Base-by-base conservation (phyloP, 192 early-diverging fungal genomes). In the Rhizophagus sp. region DNA sequence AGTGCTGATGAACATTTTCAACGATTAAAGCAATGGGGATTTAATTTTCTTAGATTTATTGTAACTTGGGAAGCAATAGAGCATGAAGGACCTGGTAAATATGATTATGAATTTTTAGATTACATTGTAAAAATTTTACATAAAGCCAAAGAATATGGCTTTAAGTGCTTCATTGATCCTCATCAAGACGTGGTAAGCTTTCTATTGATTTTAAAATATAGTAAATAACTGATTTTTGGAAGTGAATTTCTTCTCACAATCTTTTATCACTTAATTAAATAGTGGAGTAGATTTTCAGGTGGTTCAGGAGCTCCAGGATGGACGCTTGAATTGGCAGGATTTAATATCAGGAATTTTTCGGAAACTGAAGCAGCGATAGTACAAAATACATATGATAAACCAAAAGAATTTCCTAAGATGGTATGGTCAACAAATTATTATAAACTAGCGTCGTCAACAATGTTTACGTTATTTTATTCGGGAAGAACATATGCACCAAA, bases 351-450 rank as follows among this genome's bases (percentile, higher is more conserved):
- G 52, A 84, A 90, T 65, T 96, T 96, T 76, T 91, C 93, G 80
- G 82, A 83, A 7, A 91, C 92, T 33, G 94, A 92, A 6, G 93
- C 94, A 4, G 94, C 94, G 4, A 91, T 93, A 81, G 89, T 95
- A n/a, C 94, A 96, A 73, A 92, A 93, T 65, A 87, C 89, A 3
- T 87, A 88, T 77, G 70, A 83, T 24, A 57, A 81, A 19, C 82
- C 82, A 27, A 80, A 80, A 74, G 80, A 66, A 25, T 62, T 19
- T 61, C 82, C 63, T 82, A 22, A 86, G 33, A 89, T 90, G 88
- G 87, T 92, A 19, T 96, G 95, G 94, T 94, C 95, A 7, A 96
- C 95, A 66, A 96, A 96, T 83, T 95, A 96, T 79, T 91, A 90
- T 22, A 96, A 96, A 81, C 85, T 95, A n/a, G 95, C 93, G 3